Evolutionary conservation across 2,329 filamentous ascomycete species (phyloP).

Genomic region (Phialocephala sp.): DNA sequence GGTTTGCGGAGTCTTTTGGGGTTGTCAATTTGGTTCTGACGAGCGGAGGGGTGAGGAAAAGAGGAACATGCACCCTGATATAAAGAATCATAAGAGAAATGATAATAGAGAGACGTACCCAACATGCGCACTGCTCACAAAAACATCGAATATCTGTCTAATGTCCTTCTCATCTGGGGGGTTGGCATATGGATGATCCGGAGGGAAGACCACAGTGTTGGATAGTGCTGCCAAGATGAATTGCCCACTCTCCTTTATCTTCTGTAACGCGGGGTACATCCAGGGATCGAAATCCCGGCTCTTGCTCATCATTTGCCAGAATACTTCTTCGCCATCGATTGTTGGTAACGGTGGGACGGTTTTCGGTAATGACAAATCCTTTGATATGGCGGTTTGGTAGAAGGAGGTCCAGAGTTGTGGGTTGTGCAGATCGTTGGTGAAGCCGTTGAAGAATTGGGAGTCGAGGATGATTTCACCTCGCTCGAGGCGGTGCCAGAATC

Average conservation of each 20-base stretch:
- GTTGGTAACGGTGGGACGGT: slow-evolving; percentile 67
- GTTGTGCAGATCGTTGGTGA: slow-evolving; percentile 75
- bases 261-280: slow-evolving; percentile 83
- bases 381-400: slow-evolving; percentile 49
- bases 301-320: slow-evolving; percentile 87
- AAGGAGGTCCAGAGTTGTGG: slow-evolving; percentile 70
- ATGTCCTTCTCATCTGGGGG: slow-evolving; percentile 61
- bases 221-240: slow-evolving; percentile 83
- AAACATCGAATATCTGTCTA: slow-evolving; percentile 78
- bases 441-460: slow-evolving; percentile 74
- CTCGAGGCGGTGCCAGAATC: slow-evolving; percentile 89
- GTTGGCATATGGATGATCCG: slow-evolving; percentile 69
- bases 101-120: slow-evolving; percentile 10
- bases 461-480: slow-evolving; percentile 81
- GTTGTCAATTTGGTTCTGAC: too few relatives aligned
- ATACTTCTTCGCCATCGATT: slow-evolving; percentile 79
- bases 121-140: slow-evolving; percentile 60
- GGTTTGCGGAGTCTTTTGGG: slow-evolving; percentile 72
- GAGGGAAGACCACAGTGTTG: slow-evolving; percentile 89
- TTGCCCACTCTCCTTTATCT: slow-evolving; percentile 65
- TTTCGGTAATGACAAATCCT: slow-evolving; percentile 48
- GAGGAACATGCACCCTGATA: too few relatives aligned
- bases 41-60: too few relatives aligned
- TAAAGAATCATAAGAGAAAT: too few relatives aligned
- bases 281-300: slow-evolving; percentile 77